Conservation (phyloP, 2,329 filamentous ascomycete genomes). For the Colletotrichum lini region DNA sequence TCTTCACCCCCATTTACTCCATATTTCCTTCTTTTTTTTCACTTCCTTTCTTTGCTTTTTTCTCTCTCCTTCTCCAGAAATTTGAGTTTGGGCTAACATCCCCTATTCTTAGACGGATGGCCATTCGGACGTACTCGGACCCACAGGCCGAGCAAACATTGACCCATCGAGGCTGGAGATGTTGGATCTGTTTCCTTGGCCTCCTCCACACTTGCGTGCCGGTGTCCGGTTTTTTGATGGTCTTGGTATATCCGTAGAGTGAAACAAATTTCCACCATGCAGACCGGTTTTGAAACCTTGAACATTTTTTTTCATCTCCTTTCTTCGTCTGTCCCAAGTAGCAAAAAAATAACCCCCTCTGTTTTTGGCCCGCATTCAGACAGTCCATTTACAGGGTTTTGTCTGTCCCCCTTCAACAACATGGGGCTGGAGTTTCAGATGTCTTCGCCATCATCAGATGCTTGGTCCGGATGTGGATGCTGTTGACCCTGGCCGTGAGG, state of each 20-base stretch:
- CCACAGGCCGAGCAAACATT: constrained; percentile 41
- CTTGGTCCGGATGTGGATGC: neutral
- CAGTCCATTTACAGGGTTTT: too few species aligned
- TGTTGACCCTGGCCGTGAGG: neutral
- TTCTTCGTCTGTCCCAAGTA: too few species aligned
- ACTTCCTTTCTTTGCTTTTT: too few species aligned
- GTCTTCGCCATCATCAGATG: constrained; percentile 15
- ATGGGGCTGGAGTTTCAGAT: neutral
- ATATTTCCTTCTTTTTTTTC: too few species aligned
- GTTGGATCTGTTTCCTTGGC: neutral
- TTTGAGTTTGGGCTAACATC: constrained; percentile 7
- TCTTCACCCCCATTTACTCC: too few species aligned
- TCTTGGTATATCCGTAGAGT: neutral
- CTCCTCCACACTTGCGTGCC: neutral
- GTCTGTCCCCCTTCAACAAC: too few species aligned
- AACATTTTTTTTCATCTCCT: too few species aligned
- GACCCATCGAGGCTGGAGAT: neutral
- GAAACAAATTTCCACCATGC: neutral
- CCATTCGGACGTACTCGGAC: constrained; percentile 40
- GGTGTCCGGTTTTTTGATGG: neutral
- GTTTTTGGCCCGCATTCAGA: too few species aligned
- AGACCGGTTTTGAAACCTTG: neutral
- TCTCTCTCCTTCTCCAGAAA: neutral
- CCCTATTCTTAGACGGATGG: constrained; percentile 36
- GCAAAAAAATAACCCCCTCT: too few species aligned